Base-by-base conservation (phyloP, 257 asterid genomes). In the Orobanche coerulescens region DNA sequence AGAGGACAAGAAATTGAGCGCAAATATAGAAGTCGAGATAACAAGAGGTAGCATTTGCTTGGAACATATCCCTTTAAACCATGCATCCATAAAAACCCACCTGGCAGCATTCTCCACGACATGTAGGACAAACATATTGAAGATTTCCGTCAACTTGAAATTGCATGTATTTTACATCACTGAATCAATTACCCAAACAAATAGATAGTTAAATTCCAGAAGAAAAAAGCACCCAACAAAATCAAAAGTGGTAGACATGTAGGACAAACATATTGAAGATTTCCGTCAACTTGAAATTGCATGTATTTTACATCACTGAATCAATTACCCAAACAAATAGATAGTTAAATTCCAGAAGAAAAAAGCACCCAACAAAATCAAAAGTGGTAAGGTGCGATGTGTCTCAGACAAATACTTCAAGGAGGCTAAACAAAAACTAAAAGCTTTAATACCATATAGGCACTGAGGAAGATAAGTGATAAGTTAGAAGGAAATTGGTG, bases 21-120 rank as follows among this genome's bases (percentile, higher is more conserved):
- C 49, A 40, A 62, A 26, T 33, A 33, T 48, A 28, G n/a, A 64
- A 40, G 44, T 30, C 13, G 62, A 19, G 42, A 61, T 28, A 44
- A 15, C 28, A 16, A 65, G 64, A 18, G 44, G 15, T 26, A 58
- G 10, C 24, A 56, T 19, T 14, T 15, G 61, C 46, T 75, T 5
- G 20, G 36, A 52, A 51, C 15, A 64, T 37, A 48, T 59, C 54
- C 20, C 56, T 31, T 25, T 46, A 61, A 44, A 64, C 52, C 58
- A 63, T 23, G 59, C 58, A 44, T 53, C 8, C 19, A 61, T 15
- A 19, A 58, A 69, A 72, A 28, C 71, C 22, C 55, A 91, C 98
- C 95, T 84, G 82, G 71, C 71, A 69, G 84, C 94, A 89, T 66
- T 84, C 94, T 72, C 99, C 99, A 19, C 97, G 88, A 73, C 99